A percentile compares a stretch with the other conserved stretches of the same genome.
phyloP scores from a whole-genome alignment of 2,329 filamentous ascomycete species.

The Dactylellina drechsleri region DNA sequence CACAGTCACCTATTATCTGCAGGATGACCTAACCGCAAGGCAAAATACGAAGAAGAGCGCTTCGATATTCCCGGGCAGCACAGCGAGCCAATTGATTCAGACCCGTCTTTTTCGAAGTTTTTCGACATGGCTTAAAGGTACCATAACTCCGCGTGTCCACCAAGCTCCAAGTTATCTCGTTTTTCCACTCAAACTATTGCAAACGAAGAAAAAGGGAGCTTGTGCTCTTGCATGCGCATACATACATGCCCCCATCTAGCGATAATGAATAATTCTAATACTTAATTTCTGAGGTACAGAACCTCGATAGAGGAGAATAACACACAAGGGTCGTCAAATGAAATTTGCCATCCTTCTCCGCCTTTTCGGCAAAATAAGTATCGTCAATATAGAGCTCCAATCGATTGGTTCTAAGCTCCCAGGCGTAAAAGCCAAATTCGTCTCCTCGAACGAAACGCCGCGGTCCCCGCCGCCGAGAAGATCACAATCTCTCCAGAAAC shows the following conservation, averaged over 20 bases:
- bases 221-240: too few species aligned
- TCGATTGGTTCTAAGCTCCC: constrained; percentile 1
- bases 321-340: neutral
- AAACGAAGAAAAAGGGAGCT: too few species aligned
- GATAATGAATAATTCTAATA: constrained; percentile 17
- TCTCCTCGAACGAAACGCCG: constrained; percentile 4
- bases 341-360: constrained; percentile 2
- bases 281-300: neutral
- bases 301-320: neutral
- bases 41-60: constrained; percentile 17
- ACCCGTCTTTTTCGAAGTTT: too few species aligned
- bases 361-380: constrained; percentile 1
- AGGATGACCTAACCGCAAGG: constrained; percentile 50
- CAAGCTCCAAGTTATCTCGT: too few species aligned
- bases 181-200: too few species aligned
- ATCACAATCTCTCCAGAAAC: constrained; percentile 7
- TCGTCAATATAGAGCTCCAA: neutral
- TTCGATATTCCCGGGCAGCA: constrained; percentile 2
- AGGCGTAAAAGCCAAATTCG: constrained; percentile 15
- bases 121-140: neutral
- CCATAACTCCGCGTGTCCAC: constrained; percentile 1
- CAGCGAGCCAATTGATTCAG: neutral
- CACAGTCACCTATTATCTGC: constrained; percentile 28
- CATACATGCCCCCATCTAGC: constrained; percentile 41
- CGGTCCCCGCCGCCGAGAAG: neutral